A percentile compares a stretch with the other conserved stretches of the same genome.
These are phyloP conservation scores for Phoma sp. DNA, from an alignment of 2,329 filamentous ascomycete species.

Conservation along the genomic window DNA sequence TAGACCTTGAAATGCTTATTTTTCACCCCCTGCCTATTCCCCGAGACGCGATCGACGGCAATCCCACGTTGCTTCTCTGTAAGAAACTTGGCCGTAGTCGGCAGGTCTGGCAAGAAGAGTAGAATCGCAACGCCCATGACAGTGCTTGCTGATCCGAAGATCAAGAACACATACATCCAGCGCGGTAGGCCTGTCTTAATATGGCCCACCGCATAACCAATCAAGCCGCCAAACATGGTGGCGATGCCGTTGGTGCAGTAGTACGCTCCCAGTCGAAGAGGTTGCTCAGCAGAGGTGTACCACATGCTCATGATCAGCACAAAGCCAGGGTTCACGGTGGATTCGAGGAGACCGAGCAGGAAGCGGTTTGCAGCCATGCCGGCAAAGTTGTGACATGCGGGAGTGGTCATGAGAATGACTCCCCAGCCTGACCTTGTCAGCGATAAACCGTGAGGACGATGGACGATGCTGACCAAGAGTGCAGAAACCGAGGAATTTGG, in stretches of 20 bases:
- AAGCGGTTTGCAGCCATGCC: conserved; percentile 52
- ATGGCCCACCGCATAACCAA: conserved; percentile 67
- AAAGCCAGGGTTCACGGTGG: conserved; percentile 57
- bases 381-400: conserved; percentile 50
- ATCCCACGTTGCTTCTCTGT: conserved; percentile 22
- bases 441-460: too few species aligned
- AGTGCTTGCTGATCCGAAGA: conserved; percentile 54
- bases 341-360: conserved; percentile 61
- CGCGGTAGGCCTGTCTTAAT: conserved; percentile 48
- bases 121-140: conserved; percentile 52
- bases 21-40: conserved; percentile 59
- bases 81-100: conserved; percentile 33
- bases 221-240: conserved; percentile 63
- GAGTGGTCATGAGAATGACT: conserved; percentile 50
- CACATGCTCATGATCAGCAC: conserved; percentile 72
- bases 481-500: conserved; percentile 53
- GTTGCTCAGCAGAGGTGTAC: conserved; percentile 68
- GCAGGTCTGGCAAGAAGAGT: conserved; percentile 61
- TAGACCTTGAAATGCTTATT: conserved; percentile 55
- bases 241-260: conserved; percentile 60
- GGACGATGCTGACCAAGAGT: conserved; percentile 40
- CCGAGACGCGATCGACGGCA: conserved; percentile 51
- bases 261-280: conserved; percentile 55
- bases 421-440: conserved; percentile 43
- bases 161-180: conserved; percentile 62